A percentile compares a stretch with the other conserved stretches of the same genome.
Conservation (phyloP, 2,329 filamentous ascomycete genomes). For the Fusarium torulosum region DNA sequence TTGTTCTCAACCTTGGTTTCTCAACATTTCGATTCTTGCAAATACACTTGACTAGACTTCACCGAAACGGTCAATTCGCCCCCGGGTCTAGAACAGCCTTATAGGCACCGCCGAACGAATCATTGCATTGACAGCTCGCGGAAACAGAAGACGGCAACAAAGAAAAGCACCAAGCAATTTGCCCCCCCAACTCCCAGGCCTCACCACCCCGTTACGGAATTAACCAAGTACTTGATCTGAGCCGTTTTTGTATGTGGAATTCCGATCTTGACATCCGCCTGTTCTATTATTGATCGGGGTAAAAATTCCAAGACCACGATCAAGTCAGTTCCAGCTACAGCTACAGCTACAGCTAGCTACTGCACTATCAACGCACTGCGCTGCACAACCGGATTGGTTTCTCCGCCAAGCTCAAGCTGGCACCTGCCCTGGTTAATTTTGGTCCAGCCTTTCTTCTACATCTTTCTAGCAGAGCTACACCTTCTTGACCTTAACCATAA, state of each 20-base stretch:
- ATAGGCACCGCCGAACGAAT: conserved; percentile 12
- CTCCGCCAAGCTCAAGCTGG: conserved; percentile 28
- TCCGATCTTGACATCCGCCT: conserved; percentile 3
- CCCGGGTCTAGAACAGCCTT: not conserved
- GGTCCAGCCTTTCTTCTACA: conserved; percentile 8
- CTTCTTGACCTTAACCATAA: not conserved
- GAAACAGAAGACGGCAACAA: not conserved
- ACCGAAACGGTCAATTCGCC: not conserved
- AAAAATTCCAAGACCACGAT: not conserved
- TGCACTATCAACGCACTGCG: not conserved
- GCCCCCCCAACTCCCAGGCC: conserved; percentile 6
- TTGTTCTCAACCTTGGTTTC: not conserved
- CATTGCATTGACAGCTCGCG: conserved; percentile 5
- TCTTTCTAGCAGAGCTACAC: conserved; percentile 1
- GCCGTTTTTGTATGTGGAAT: not conserved
- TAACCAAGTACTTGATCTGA: not conserved
- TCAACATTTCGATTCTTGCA: not conserved
- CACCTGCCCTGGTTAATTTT: conserved; percentile 15
- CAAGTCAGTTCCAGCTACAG: not conserved
- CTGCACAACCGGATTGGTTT: conserved; percentile 28
- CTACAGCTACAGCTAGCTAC: not conserved
- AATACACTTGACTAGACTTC: not conserved
- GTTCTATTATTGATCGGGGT: conserved; percentile 11
- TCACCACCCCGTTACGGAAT: not conserved
- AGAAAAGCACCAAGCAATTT: conserved; percentile 6